Base-by-base conservation (phyloP, 108 stramenopile species). In the Pseudonitzschia delicatissima region DNA sequence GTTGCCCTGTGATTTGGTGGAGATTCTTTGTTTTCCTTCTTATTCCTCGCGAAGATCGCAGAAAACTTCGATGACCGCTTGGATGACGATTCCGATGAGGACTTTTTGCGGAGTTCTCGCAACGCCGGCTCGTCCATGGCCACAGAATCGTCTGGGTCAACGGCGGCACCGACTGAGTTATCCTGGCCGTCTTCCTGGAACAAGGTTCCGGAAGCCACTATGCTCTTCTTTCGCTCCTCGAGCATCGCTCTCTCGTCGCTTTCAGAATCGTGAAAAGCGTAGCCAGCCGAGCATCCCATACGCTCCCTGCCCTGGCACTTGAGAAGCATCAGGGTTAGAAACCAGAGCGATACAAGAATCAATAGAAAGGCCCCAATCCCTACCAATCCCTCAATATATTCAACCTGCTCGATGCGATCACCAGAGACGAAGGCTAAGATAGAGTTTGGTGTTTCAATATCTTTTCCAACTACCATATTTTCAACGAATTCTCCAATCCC, bases 271-370 rank as follows among this genome's bases (percentile, higher is more conserved):
- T 39, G 73, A 62, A 74, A 74, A 15, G 65, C 42, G 13, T 48
- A 23, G 21, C 73, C 73, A 2, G 73, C 51, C 1, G 73, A 57
- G 36, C 73, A 74, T 29, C 73, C 73, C 15, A 74, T 34, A 0
- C 55, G 35, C 20, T 60, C 62, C 4, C 47, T 20, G 4, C 73
- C 60, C 33, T 33, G 26, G 27, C 27, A 74, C 25, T 74, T 74
- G 26, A 74, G 32, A 17, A 74, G 18, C 5, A 67, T 15, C 20
- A 74, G 21, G n/a, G 49, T 44, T 0, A 62, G 9, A 15, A 33
- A 55, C 73, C 73, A 74, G 23, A 66, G 15, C 37, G 57, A 49
- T 20, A 60, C 47, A 9, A 67, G 15, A 27, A 27, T 23, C 11
- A 23, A 20, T 13, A 75, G 23, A 0, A 53, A 64, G 0, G 27